Evolutionary conservation across 78 protist genomes (phyloP).

Genomic region (Anaeramoeba ignava): DNA sequence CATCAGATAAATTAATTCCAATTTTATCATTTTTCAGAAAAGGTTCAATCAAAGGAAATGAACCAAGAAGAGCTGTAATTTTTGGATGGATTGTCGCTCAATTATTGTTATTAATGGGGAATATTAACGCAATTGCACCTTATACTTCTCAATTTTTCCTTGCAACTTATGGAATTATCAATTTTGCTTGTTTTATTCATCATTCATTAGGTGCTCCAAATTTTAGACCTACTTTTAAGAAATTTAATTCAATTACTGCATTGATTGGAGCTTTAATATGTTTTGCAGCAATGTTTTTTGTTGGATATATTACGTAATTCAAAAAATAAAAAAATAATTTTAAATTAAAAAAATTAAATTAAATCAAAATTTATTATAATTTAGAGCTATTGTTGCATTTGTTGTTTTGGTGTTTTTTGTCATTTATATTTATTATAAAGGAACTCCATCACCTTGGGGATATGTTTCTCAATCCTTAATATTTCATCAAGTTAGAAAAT

Average conservation of each 20-base stretch:
- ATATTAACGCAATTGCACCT: constrained; percentile 50
- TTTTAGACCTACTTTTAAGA: constrained; percentile 40
- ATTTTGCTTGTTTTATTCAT: constrained; percentile 30
- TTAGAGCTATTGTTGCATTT: constrained; percentile 2
- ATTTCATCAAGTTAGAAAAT: constrained; percentile 43
- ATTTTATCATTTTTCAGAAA: neutral
- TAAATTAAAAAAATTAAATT: too few species aligned
- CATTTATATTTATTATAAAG: neutral
- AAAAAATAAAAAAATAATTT: too few species aligned
- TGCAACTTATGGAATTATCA: constrained; percentile 42
- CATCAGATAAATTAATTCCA: constrained; percentile 38
- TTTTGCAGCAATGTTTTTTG: constrained; percentile 8
- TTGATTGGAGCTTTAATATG: constrained; percentile 39
- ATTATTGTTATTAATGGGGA: constrained; percentile 23
- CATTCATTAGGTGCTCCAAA: constrained; percentile 27
- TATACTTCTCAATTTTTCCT: constrained; percentile 39
- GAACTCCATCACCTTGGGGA: constrained; percentile 31
- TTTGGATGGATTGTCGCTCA: constrained; percentile 20
- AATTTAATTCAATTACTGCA: constrained; percentile 13
- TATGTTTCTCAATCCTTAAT: constrained; percentile 45
- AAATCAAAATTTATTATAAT: too few species aligned
- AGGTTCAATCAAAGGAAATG: constrained; percentile 6
- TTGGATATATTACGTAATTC: too few species aligned
- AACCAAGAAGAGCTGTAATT: constrained; percentile 36
- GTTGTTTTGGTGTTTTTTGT: constrained; percentile 8